Evolutionary conservation across 179 eudicot genomes (phyloP), one percentile per base, ranked within the genome.

Genomic region (Carnegiea gigantea): DNA sequence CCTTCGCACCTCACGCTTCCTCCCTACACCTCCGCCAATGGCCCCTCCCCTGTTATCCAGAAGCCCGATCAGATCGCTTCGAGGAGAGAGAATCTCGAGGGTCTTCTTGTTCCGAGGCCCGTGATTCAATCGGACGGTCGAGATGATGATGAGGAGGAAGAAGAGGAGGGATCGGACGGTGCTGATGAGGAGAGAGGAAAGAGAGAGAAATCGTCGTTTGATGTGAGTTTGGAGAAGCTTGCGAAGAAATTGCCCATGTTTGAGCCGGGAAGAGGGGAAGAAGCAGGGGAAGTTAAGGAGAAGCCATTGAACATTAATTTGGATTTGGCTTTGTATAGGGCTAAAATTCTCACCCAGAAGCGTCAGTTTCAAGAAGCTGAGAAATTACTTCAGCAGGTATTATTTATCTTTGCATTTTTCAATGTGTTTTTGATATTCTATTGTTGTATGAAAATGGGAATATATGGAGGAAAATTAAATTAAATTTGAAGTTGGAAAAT

Each of bases 321-420:
- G 88, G 99, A 95, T 81, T 85, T 96, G 87, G 93, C 97, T 54
- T 81, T 96, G 88, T 96, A 92, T 81, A 86, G 83, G 83, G 97
- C 94, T 6, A 96, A 92, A 88, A 73, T 89, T 73, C 75, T 94
- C 44, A 82, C 92, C 3, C 80, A 91, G 86, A 92, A 89, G 53
- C 92, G 80, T 83, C 91, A 83, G 86, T 92, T 77, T 80, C 79
- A 74, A 75, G 93, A 92, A 73, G 99, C 99, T 44, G 91, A 90
- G 83, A 85, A 87, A 11, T 83, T 96, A 23, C 90, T 96, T 57
- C 91, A 84, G 75, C 85, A 92, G 97, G 99, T 96, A 85, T 20
- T 51, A 3, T 30, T 20, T 51, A 0, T 17, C 17, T 51, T 51
- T 51, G 17, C 57, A 51, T 51, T 51, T 17, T 33, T 40, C 9